Conservation (phyloP, 352 stramenopile genomes). For the Phytophthora sp. region DNA sequence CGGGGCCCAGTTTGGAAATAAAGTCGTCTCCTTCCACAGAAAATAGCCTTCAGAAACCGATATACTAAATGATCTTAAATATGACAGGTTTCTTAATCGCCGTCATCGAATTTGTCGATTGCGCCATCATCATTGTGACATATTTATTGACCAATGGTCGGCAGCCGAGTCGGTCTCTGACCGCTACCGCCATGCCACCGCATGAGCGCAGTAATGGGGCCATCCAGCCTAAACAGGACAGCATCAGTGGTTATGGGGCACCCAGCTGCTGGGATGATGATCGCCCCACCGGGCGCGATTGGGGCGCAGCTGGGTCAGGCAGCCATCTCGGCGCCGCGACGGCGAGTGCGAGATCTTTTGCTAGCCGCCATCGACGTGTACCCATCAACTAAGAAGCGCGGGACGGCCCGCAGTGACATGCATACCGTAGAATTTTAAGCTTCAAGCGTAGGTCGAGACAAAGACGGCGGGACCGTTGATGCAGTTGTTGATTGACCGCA, state of each 20-base stretch:
- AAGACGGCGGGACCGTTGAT: not conserved
- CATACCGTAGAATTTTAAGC: conserved; percentile 12
- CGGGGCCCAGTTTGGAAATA: too few relatives aligned
- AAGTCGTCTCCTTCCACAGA: not conserved
- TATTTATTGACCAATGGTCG: too few relatives aligned
- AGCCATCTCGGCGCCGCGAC: conserved; percentile 27
- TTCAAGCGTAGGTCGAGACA: conserved; percentile 23
- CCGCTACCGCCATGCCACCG: conserved; percentile 2
- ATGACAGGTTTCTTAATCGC: not conserved
- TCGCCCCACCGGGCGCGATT: conserved; percentile 7
- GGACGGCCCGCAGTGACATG: conserved; percentile 11
- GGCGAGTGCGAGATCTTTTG: conserved; percentile 27
- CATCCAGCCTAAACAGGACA: not conserved
- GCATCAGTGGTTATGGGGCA: conserved; percentile 16
- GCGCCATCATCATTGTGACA: conserved; percentile 38
- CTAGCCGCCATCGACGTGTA: conserved; percentile 24
- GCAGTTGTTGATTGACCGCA: not conserved
- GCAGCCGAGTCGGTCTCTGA: too few relatives aligned
- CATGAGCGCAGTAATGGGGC: conserved; percentile 20
- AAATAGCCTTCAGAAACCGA: not conserved
- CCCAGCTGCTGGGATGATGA: not conserved
- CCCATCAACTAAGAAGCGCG: conserved; percentile 27
- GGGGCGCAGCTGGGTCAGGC: conserved; percentile 16
- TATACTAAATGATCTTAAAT: not conserved
- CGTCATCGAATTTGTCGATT: conserved; percentile 25